A percentile compares a stretch with the other conserved stretches of the same genome.
Conservation (phyloP, 2,329 filamentous ascomycete genomes). For the Ceratocystiopsis sp. region DNA sequence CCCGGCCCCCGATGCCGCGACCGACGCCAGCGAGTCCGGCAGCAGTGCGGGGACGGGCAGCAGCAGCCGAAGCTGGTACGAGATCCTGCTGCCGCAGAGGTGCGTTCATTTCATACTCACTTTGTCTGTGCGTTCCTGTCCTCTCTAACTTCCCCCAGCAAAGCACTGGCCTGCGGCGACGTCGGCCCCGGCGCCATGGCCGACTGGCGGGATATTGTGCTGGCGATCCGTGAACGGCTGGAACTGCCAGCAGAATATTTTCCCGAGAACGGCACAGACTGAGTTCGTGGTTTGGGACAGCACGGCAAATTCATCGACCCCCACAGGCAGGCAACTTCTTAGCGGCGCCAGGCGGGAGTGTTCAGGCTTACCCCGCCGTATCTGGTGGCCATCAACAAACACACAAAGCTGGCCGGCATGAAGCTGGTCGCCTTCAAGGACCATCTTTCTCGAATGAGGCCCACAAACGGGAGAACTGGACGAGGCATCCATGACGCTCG, state of each 20-base stretch:
- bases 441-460: no score
- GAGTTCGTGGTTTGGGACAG: no score
- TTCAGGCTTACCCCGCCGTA: no score
- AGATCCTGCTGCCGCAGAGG: constrained; percentile 54
- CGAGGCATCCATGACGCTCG: no score
- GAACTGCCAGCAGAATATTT: constrained; percentile 13
- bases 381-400: no score
- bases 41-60: neutral
- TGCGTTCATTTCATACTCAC: neutral
- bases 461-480: no score
- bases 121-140: neutral
- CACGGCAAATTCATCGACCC: no score
- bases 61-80: constrained; percentile 39
- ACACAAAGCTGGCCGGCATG: no score
- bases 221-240: constrained; percentile 38
- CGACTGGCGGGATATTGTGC: constrained; percentile 61
- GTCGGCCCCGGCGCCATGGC: constrained; percentile 69
- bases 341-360: no score
- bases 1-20: neutral
- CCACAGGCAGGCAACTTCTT: no score
- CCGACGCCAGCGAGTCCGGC: neutral
- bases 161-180: constrained; percentile 72
- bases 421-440: no score
- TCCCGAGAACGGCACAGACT: neutral
- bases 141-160: constrained; percentile 18